Evolutionary conservation across 108 stramenopile species (phyloP).

Genomic region (Nannochloropsis oceanica): DNA sequence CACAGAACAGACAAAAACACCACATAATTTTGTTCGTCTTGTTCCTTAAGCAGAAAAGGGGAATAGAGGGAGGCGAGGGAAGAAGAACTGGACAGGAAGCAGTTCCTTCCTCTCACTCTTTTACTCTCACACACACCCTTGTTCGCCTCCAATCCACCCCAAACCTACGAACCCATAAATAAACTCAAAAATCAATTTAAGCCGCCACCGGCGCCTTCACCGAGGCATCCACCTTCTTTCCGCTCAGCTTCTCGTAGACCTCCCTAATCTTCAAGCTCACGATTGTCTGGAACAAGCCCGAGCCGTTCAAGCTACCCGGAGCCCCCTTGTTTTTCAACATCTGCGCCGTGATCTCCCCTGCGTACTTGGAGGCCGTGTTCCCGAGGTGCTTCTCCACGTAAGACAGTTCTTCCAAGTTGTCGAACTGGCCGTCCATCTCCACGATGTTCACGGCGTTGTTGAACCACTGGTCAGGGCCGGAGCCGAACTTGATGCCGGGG

Average conservation of each 20-base stretch:
- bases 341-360: slow-evolving; percentile 84
- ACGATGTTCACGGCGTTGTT: slow-evolving; percentile 64
- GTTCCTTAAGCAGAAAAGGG: too few relatives aligned
- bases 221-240: not conserved
- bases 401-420: slow-evolving; percentile 65
- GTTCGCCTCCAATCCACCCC: too few relatives aligned
- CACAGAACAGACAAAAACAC: too few relatives aligned
- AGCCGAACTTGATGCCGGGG: slow-evolving; percentile 84
- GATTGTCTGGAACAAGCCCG: slow-evolving; percentile 91
- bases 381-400: slow-evolving; percentile 82
- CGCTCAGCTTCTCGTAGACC: slow-evolving; percentile 67
- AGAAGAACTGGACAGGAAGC: too few relatives aligned
- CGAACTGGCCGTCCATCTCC: slow-evolving; percentile 91
- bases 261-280: slow-evolving; percentile 85
- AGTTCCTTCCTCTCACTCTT: too few relatives aligned
- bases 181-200: not conserved
- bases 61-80: too few relatives aligned
- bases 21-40: too few relatives aligned
- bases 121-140: too few relatives aligned
- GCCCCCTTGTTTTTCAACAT: slow-evolving; percentile 81
- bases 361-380: slow-evolving; percentile 83
- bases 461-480: slow-evolving; percentile 67
- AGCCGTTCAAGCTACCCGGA: slow-evolving; percentile 87
- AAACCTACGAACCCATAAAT: too few relatives aligned
- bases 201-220: not conserved